These are phyloP conservation scores for Spirogloea muscicola DNA, from an alignment of 139 green algal species.

Conservation along the genomic window DNA sequence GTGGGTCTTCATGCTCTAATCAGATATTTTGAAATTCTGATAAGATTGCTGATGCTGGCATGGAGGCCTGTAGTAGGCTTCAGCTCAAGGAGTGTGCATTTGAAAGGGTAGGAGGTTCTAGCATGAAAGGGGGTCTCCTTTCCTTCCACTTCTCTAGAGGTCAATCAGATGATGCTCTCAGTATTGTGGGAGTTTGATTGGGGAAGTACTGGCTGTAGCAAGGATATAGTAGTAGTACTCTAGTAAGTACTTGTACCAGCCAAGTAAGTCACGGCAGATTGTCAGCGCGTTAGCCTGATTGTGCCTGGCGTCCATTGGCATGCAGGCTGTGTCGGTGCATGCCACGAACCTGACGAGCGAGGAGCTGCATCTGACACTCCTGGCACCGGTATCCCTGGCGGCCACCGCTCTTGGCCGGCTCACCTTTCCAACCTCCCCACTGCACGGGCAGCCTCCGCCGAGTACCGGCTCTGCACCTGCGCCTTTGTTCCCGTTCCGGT, in stretches of 20 bases:
- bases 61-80: too few relatives aligned
- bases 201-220: not conserved
- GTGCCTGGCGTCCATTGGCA: not conserved
- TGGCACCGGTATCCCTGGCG: conserved; percentile 23
- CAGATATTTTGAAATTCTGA: too few relatives aligned
- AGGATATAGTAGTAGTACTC: not conserved
- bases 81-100: too few relatives aligned
- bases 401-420: conserved; percentile 19
- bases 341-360: conserved; percentile 28
- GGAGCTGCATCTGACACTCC: conserved; percentile 36
- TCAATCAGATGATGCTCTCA: not conserved
- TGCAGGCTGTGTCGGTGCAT: conserved; percentile 21
- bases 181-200: not conserved
- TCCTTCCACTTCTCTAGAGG: not conserved
- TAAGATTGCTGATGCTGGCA: too few relatives aligned
- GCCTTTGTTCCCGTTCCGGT: not conserved
- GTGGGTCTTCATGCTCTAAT: too few relatives aligned
- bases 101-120: too few relatives aligned
- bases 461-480: not conserved
- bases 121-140: too few relatives aligned
- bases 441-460: not conserved
- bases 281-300: not conserved
- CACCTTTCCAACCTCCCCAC: conserved; percentile 21
- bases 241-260: not conserved
- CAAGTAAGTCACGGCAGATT: not conserved